Evolutionary conservation across 192 early-diverging fungal species (phyloP), one percentile per base, ranked within the genome.

Genomic region (Coemansia erecta): DNA sequence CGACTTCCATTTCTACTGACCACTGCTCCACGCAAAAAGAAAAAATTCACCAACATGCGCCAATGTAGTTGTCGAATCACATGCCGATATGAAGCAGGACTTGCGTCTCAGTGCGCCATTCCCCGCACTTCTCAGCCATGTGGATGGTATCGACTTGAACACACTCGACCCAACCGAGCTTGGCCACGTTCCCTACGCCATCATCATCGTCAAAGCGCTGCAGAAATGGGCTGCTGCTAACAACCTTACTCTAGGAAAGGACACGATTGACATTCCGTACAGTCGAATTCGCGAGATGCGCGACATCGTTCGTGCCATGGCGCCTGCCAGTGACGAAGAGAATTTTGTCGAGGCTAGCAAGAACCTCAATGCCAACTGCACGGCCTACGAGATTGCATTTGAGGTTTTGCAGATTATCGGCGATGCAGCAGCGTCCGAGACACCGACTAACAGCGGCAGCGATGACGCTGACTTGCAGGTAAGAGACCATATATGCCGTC

Each of bases 321-420:
- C 83, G 51, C 77, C 82, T 2, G 83, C 83, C 52, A 37, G 72
- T 8, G 90, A 88, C 50, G 87, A 92, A 56, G 90, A 96, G 61
- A 98, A 98, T 63, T 94, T 96, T 73, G 86, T 87, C 8, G 93
- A 98, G 72, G 95, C 95, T 1, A 66, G 82, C 8, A 71, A 79
- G n/a, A 80, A 83, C 19, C 83, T 84, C 42, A 66, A n/a, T 22
- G 12, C 84, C 85, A 72, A 74, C 83, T 54, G 86, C 85, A n/a
- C 84, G 81, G 66, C 80, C 68, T 53, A 62, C 73, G 41, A 88
- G 81, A 60, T 64, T 18, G 61, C 63, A 3, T 40, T 5, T 33
- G 65, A 68, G 14, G 59, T 72, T 18, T 49, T 55, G n/a, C 49
- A 37, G 19, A 72, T 78, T 33, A 65, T 78, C 21, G 40, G 43